These are phyloP conservation scores for Albifimbria verrucaria DNA, from an alignment of 2,329 filamentous ascomycete species.

Conservation along the genomic window DNA sequence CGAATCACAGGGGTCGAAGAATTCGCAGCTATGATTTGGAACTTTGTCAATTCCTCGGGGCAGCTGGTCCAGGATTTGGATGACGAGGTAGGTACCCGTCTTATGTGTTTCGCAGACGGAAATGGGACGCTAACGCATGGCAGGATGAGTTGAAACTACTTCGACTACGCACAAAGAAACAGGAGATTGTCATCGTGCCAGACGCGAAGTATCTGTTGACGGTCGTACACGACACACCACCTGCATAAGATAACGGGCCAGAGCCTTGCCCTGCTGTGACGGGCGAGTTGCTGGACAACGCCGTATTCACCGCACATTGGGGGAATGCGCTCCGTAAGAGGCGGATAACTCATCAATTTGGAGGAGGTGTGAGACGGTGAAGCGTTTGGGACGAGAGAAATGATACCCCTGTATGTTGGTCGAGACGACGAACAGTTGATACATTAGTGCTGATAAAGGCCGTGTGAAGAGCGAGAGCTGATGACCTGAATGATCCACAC, in stretches of 20 bases:
- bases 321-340: too few species aligned
- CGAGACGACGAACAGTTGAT: too few species aligned
- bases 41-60: conserved; percentile 67
- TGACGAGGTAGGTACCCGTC: conserved; percentile 50
- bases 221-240: conserved; percentile 77
- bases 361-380: too few species aligned
- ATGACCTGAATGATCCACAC: too few species aligned
- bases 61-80: conserved; percentile 71
- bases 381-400: neutral
- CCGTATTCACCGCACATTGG: too few species aligned
- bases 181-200: conserved; percentile 80
- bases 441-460: too few species aligned
- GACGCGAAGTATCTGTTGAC: conserved; percentile 76
- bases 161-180: conserved; percentile 76
- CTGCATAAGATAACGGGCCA: conserved; percentile 54
- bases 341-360: too few species aligned
- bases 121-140: conserved; percentile 15
- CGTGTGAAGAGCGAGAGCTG: too few species aligned
- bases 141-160: conserved; percentile 75
- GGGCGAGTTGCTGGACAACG: too few species aligned
- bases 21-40: conserved; percentile 73
- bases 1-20: conserved; percentile 63
- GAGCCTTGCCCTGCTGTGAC: too few species aligned
- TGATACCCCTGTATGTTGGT: neutral
- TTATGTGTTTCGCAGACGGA: neutral